Conservation (phyloP, 2,329 filamentous ascomycete genomes). For the Verticillium dahliae region DNA sequence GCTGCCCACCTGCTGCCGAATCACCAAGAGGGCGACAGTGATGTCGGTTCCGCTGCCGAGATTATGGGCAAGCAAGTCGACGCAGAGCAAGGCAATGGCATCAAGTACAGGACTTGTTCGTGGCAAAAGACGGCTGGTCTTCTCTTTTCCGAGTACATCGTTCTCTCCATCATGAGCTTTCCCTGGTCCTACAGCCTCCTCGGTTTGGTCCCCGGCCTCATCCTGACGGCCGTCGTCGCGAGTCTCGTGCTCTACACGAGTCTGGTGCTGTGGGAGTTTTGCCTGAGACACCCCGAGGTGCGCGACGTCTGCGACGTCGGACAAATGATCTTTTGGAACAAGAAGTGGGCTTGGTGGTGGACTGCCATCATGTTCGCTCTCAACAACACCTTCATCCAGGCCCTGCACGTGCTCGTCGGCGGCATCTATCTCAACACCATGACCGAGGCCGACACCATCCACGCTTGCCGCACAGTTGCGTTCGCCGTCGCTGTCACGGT, state of each 20-base stretch:
- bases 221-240: constrained; percentile 74
- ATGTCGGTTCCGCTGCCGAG: constrained; percentile 36
- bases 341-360: constrained; percentile 63
- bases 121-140: constrained; percentile 93
- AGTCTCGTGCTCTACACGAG: constrained; percentile 73
- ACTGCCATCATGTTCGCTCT: constrained; percentile 83
- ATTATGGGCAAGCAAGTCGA: constrained; percentile 64
- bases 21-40: constrained; percentile 27
- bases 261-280: constrained; percentile 68
- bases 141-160: constrained; percentile 90
- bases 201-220: constrained; percentile 77
- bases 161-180: constrained; percentile 76
- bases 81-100: constrained; percentile 68
- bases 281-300: constrained; percentile 81
- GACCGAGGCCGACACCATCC: constrained; percentile 56
- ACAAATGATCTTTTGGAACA: constrained; percentile 88
- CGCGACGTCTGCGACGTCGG: constrained; percentile 92
- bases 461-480: constrained; percentile 67
- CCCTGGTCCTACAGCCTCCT: constrained; percentile 87
- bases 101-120: constrained; percentile 88
- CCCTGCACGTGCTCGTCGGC: constrained; percentile 74
- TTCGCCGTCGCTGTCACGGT: constrained; percentile 70
- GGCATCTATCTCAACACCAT: constrained; percentile 90
- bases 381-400: constrained; percentile 71
- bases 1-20: constrained; percentile 22